Percentiles rank a stretch among this genome's conserved stretches.
These are phyloP conservation scores for Oryza rufipogon DNA, from an alignment of 176 grass and related monocot genomes.

Conservation along the genomic window DNA sequence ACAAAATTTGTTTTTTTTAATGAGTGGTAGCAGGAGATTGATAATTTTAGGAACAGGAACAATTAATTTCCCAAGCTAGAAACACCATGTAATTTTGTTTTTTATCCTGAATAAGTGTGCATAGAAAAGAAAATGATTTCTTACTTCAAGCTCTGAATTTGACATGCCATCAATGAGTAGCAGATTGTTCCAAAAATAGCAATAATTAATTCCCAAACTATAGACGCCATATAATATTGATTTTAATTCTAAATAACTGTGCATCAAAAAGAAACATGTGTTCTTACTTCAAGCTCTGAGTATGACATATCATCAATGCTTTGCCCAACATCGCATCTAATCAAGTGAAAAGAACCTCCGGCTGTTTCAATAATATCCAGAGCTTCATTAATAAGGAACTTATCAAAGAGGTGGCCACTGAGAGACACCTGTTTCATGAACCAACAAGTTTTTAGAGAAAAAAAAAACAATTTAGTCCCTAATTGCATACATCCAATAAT, in stretches of 20 bases:
- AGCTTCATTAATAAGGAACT: conserved; percentile 94
- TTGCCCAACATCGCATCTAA: conserved; percentile 90
- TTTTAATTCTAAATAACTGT: not conserved
- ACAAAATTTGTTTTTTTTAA: not conserved
- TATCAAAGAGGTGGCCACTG: conserved; percentile 95
- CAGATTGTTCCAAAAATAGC: not conserved
- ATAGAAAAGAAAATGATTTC: conserved; percentile 43
- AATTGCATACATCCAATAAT: not conserved
- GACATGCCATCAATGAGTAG: conserved; percentile 57
- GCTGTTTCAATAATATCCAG: conserved; percentile 89
- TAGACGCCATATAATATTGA: not conserved
- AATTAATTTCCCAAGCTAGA: not conserved
- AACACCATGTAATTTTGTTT: not conserved
- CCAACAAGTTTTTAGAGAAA: conserved; percentile 21
- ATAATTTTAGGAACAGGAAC: not conserved
- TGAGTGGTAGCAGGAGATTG: not conserved
- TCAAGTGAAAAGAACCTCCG: conserved; percentile 80
- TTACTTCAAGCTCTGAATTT: conserved; percentile 80
- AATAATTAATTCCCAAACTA: not conserved
- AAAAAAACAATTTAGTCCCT: not conserved
- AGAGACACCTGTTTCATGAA: conserved; percentile 75
- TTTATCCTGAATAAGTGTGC: not conserved
- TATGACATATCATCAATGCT: conserved; percentile 79
- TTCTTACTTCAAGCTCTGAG: conserved; percentile 92
- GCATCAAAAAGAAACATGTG: conserved; percentile 16